Conservation (phyloP, 2,329 filamentous ascomycete genomes). For the Chrysosphaeria jannelii region DNA sequence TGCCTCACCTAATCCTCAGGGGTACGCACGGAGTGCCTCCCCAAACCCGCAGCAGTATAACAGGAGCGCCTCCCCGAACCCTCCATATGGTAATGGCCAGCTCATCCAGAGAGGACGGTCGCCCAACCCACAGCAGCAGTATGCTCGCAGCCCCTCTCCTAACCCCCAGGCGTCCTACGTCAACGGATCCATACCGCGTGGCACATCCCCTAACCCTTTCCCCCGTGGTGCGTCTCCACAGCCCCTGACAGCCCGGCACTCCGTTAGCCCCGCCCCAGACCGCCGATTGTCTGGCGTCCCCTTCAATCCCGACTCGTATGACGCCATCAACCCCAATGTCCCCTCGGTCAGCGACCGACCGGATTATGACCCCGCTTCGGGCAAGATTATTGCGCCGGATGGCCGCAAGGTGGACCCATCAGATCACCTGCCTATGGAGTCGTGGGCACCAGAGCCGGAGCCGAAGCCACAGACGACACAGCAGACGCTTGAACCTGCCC, state of each 20-base stretch:
- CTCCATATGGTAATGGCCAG: too few species aligned
- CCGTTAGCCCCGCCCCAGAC: slow-evolving; percentile 35
- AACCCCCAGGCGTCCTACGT: too few species aligned
- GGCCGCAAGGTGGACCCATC: slow-evolving; percentile 53
- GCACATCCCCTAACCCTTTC: slow-evolving; percentile 13
- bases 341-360: slow-evolving; percentile 9
- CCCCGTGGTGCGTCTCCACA: too few species aligned
- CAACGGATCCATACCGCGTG: slow-evolving; percentile 6
- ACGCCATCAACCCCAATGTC: slow-evolving; percentile 33
- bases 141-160: slow-evolving; percentile 1
- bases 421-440: slow-evolving; percentile 48
- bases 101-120: too few species aligned
- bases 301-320: slow-evolving; percentile 49
- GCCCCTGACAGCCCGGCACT: too few species aligned
- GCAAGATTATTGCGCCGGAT: slow-evolving; percentile 46
- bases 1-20: too few species aligned
- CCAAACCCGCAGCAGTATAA: too few species aligned
- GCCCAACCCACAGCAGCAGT: slow-evolving; percentile 1
- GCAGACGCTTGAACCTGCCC: too few species aligned
- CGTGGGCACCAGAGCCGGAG: slow-evolving; percentile 51
- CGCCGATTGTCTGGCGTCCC: slow-evolving; percentile 29
- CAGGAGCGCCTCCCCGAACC: too few species aligned
- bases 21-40: too few species aligned
- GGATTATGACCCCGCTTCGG: slow-evolving; percentile 21
- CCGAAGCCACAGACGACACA: slow-evolving; percentile 21